Base-by-base conservation (phyloP, 768 basidiomycete genomes). In the Mycena filopes region DNA sequence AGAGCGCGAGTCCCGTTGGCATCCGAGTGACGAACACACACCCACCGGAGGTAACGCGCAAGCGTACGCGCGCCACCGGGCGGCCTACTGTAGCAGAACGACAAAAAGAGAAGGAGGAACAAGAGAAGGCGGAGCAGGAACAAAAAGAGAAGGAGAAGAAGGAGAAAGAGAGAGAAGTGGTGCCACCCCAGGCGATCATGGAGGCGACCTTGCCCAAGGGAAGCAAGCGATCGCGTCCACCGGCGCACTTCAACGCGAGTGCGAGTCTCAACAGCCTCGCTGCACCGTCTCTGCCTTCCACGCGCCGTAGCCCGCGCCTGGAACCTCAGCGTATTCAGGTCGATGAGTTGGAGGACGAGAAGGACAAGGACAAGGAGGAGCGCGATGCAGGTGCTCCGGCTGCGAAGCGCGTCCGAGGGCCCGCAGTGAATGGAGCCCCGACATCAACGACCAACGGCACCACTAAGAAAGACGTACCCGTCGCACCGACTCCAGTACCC, bases 121-220 rank as follows among this genome's bases (percentile, higher is more conserved):
- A 70, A 21, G 67, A 61, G 59, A 70, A 68, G 55, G 42, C 65
- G 26, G 57, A 67, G 54, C 67, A 72, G 51, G 67, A 68, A 54
- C 76, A 80, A 55, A 71, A 72, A 29, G 71, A 72, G 48, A 69
- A 71, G 50, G 40, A 73, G 61, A 59, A 53, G 28, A 60, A 59
- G 60, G 75, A 75, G 58, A 66, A 71, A 42, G 73, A 76, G 55
- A 78, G 77, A 63, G 74, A 78, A 55, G 73, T 76, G 51, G 41
- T 66, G n/a, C 86, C 88, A 38, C 84, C 88, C 2, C 90, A 90
- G 66, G 86, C 86, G 40, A 89, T 92, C 53, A 90, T 94, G 47
- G 90, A 92, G 76, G 90, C 91, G 3, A 93, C 92, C 2, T 71
- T 93, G 15, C 92, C 92, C 16, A 91, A 88, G 83, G 92, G 92